Percentiles rank a stretch among this genome's conserved stretches.
Conservation (phyloP, 2,329 filamentous ascomycete species). For the Ambrosiella beaveri region DNA sequence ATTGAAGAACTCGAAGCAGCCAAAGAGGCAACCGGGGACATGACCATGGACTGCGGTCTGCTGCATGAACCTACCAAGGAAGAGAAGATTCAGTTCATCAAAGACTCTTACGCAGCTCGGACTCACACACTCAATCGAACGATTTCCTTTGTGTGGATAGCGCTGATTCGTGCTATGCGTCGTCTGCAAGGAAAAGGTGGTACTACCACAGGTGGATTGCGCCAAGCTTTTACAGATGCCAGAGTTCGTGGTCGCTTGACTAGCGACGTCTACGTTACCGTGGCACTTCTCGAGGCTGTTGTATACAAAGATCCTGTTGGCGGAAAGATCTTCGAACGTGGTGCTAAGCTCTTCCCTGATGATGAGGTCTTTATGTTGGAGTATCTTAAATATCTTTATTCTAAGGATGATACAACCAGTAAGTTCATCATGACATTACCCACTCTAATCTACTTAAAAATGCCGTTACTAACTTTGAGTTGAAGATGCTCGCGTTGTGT, state of each 20-base stretch:
- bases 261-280: constrained; percentile 87
- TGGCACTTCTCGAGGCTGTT: constrained; percentile 82
- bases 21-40: constrained; percentile 22
- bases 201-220: constrained; percentile 53
- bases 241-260: constrained; percentile 73
- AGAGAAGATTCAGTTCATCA: constrained; percentile 42
- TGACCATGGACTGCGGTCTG: constrained; percentile 8
- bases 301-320: constrained; percentile 90
- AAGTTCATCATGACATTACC: constrained; percentile 24
- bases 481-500: constrained; percentile 80
- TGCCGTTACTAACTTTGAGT: constrained; percentile 12
- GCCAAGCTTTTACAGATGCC: constrained; percentile 79
- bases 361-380: constrained; percentile 88
- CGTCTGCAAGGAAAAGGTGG: constrained; percentile 74
- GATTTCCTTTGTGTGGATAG: constrained; percentile 88
- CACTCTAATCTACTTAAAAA: constrained; percentile 12
- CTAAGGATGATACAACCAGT: constrained; percentile 87
- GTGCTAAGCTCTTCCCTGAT: constrained; percentile 80
- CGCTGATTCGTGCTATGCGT: constrained; percentile 81
- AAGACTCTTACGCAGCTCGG: constrained; percentile 54
- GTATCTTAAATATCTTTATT: constrained; percentile 87
- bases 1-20: constrained; percentile 34
- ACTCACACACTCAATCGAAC: constrained; percentile 63
- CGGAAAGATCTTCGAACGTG: constrained; percentile 89
- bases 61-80: constrained; percentile 29